These are phyloP conservation scores for Silene noctiflora DNA, from an alignment of 179 eudicot species.

Conservation along the genomic window DNA sequence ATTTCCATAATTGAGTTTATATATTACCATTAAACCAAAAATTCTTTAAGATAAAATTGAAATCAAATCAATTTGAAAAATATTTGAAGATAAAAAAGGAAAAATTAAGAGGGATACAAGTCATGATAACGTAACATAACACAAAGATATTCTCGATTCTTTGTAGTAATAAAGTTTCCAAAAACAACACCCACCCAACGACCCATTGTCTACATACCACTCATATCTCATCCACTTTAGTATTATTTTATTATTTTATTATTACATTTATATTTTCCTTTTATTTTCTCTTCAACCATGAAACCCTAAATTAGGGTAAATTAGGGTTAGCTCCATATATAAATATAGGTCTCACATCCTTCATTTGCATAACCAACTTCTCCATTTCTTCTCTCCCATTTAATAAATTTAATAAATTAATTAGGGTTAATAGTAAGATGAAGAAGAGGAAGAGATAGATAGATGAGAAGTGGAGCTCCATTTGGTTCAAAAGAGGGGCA, in stretches of 20 bases:
- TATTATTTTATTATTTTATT: too few relatives aligned
- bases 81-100: too few relatives aligned
- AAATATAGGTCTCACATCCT: background rate
- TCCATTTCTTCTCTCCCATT: background rate
- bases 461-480: conserved; percentile 53
- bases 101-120: background rate
- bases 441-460: too few relatives aligned
- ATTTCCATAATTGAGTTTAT: too few relatives aligned
- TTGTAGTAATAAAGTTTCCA: background rate
- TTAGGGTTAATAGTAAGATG: background rate
- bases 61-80: too few relatives aligned
- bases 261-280: too few relatives aligned
- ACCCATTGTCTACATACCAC: conserved; percentile 11
- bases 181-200: background rate
- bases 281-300: too few relatives aligned
- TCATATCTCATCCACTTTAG: conserved; percentile 18
- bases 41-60: too few relatives aligned
- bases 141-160: background rate
- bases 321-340: background rate
- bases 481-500: conserved; percentile 61
- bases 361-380: background rate
- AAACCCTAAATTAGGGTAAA: too few relatives aligned
- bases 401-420: background rate
- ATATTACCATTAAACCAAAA: too few relatives aligned
- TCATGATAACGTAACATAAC: background rate